phyloP scores from a whole-genome alignment of 371 early-diverging fungal genomes.

The Nematocida ironsii region DNA sequence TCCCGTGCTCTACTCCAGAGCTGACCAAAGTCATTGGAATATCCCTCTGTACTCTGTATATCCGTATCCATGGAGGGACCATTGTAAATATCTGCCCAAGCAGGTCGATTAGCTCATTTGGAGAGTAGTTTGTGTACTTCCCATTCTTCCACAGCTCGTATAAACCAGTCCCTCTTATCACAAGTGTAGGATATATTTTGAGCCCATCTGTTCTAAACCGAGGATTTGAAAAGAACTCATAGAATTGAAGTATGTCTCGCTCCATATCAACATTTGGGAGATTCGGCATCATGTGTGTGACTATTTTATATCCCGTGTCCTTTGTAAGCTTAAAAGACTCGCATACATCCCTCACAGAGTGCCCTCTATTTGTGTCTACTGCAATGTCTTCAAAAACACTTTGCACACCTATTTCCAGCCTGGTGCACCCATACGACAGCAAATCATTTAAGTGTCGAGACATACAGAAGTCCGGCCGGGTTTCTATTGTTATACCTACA shows the following conservation, averaged over 20 bases:
- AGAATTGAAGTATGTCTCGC: conserved; percentile 95
- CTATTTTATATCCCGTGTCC: conserved; percentile 98
- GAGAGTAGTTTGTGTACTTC: conserved; percentile 94
- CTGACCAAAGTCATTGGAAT: conserved; percentile 99
- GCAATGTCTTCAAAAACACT: conserved; percentile 99
- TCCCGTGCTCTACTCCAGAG: conserved; percentile 98
- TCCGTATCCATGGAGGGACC: conserved; percentile 98
- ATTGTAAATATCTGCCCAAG: conserved; percentile 89
- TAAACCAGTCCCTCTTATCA: conserved; percentile 96
- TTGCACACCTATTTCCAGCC: conserved; percentile 97
- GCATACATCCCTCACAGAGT: conserved; percentile 93
- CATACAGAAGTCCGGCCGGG: conserved; percentile 96
- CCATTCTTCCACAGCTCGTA: conserved; percentile 98
- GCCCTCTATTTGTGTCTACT: conserved; percentile 95
- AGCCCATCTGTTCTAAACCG: conserved; percentile 95
- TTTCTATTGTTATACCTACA: conserved; percentile 99
- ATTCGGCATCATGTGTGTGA: conserved; percentile 99
- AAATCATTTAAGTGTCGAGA: conserved; percentile 93
- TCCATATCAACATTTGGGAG: conserved; percentile 98
- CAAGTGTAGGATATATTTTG: conserved; percentile 97
- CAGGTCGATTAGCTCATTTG: conserved; percentile 91
- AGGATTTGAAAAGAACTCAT: conserved; percentile 96
- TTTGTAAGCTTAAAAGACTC: conserved; percentile 93
- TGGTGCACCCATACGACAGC: conserved; percentile 97
- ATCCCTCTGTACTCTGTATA: conserved; percentile 98